Conservation (phyloP, 257 asterid species). For the Eucommia ulmoides region DNA sequence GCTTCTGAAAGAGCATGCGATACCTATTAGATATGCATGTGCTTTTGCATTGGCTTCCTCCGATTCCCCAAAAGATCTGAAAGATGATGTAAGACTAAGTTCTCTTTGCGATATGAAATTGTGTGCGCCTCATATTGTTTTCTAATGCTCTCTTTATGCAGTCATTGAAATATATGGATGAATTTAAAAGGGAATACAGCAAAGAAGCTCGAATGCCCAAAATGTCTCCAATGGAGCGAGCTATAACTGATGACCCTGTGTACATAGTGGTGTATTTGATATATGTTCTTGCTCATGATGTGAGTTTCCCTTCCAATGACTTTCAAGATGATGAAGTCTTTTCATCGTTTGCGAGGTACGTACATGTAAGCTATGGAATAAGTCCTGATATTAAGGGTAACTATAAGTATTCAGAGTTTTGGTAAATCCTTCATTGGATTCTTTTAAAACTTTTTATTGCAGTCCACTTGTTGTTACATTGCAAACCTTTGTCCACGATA, state of each 20-base stretch:
- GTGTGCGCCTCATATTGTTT: neutral
- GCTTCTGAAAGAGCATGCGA: conserved; percentile 35
- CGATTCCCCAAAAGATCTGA: conserved; percentile 40
- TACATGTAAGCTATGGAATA: neutral
- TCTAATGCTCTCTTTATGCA: conserved; percentile 14
- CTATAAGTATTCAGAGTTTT: neutral
- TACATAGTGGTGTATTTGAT: conserved; percentile 61
- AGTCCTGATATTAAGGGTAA: neutral
- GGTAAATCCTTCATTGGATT: conserved; percentile 13
- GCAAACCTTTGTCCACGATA: conserved; percentile 39
- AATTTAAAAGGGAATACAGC: conserved; percentile 29
- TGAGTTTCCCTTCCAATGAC: conserved; percentile 46
- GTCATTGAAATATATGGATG: conserved; percentile 55
- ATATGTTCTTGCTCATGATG: conserved; percentile 70
- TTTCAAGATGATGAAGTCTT: conserved; percentile 40
- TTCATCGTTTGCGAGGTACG: conserved; percentile 56
- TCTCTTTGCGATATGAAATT: neutral
- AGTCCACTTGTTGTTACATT: conserved; percentile 64
- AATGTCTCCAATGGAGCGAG: conserved; percentile 24
- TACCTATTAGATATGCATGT: conserved; percentile 84
- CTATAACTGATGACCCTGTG: conserved; percentile 43
- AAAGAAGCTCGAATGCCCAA: conserved; percentile 36
- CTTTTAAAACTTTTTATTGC: conserved; percentile 28
- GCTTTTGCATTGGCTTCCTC: conserved; percentile 53
- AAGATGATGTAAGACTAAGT: conserved; percentile 36